Evolutionary conservation across 306 rosid species (phyloP).

Genomic region (Lathyrus sativus): DNA sequence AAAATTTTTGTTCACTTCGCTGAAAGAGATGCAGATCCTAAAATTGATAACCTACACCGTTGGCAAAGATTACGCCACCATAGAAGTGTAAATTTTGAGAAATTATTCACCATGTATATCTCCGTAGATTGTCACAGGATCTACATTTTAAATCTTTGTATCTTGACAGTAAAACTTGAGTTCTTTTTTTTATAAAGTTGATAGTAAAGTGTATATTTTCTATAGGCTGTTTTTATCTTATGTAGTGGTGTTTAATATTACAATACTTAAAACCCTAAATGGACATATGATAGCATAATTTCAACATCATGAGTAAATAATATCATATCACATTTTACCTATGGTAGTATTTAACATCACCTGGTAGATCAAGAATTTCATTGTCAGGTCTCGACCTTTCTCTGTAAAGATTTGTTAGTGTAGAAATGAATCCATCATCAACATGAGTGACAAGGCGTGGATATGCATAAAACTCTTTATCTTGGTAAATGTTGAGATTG

Average conservation of each 20-base stretch:
- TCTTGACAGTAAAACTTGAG: neutral
- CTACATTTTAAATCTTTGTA: neutral
- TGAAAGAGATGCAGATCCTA: constrained; percentile 12
- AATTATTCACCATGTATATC: constrained; percentile 14
- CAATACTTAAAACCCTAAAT: neutral
- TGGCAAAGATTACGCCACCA: neutral
- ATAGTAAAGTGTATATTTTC: neutral
- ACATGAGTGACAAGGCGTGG: constrained; percentile 86
- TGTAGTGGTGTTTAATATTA: too few relatives aligned
- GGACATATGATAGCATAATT: too few relatives aligned
- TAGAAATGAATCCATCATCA: constrained; percentile 69
- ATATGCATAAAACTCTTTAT: constrained; percentile 69
- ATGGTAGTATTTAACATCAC: constrained; percentile 14
- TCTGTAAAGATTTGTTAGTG: too few relatives aligned
- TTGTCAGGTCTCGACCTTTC: too few relatives aligned
- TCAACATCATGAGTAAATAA: too few relatives aligned
- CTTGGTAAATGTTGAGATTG: constrained; percentile 59
- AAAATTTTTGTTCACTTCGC: neutral
- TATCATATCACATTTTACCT: too few relatives aligned
- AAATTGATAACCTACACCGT: neutral
- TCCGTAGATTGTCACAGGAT: neutral
- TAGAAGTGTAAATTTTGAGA: constrained; percentile 25
- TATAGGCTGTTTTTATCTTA: neutral
- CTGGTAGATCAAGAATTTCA: too few relatives aligned
- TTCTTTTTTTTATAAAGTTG: neutral